phyloP scores from a whole-genome alignment of 2,329 filamentous ascomycete genomes.

The Botryotinia convoluta region DNA sequence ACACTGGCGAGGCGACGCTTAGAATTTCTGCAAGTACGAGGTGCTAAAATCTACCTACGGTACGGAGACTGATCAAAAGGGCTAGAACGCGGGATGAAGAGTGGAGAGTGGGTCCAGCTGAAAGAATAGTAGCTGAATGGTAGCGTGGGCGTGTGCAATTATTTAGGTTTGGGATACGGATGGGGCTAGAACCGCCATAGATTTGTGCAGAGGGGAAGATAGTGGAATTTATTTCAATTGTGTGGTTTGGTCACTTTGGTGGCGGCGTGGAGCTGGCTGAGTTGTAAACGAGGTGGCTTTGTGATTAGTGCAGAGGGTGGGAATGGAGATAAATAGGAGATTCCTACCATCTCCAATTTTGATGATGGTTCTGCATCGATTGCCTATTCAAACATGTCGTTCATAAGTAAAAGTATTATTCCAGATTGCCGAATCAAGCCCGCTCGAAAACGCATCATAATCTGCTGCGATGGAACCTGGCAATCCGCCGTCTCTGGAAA shows the following conservation, averaged over 20 bases:
- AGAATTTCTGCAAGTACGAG: neutral
- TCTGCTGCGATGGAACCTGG: slow-evolving; percentile 18
- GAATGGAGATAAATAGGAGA: neutral
- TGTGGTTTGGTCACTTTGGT: neutral
- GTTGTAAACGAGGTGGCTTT: neutral
- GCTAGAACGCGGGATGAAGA: neutral
- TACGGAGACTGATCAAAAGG: neutral
- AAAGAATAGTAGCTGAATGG: neutral
- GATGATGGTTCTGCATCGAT: neutral
- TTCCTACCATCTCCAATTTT: neutral
- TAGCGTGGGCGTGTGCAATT: neutral
- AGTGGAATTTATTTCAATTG: neutral
- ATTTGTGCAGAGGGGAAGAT: neutral
- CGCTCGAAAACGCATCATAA: slow-evolving; percentile 5
- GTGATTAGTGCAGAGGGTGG: neutral
- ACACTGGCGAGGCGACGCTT: neutral
- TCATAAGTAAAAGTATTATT: neutral
- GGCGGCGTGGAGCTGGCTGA: neutral
- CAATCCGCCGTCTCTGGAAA: slow-evolving; percentile 10
- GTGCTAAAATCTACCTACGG: neutral
- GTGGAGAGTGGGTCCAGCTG: neutral
- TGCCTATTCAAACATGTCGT: neutral
- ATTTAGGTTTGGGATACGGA: neutral
- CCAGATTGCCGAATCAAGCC: neutral
- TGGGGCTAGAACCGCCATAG: neutral